phyloP scores from a whole-genome alignment of 2,329 filamentous ascomycete genomes.

The Elsinoe ampelina region DNA sequence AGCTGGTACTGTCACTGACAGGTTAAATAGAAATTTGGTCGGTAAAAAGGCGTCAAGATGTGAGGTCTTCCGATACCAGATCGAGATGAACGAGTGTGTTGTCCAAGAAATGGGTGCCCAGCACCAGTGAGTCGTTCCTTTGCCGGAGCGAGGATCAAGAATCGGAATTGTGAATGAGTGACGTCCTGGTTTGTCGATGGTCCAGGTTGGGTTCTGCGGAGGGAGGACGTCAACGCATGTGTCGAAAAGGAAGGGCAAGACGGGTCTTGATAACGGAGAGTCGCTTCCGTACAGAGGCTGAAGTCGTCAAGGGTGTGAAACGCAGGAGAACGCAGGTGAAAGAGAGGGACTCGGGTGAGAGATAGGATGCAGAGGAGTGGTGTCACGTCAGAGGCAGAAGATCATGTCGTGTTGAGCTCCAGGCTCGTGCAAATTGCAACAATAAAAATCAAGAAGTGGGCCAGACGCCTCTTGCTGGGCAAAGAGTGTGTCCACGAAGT shows the following conservation, averaged over 20 bases:
- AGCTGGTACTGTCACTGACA: constrained; percentile 2
- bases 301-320: constrained; percentile 9
- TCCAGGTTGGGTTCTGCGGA: background rate
- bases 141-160: background rate
- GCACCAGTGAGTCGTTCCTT: constrained; percentile 1
- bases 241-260: background rate
- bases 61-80: background rate
- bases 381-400: background rate
- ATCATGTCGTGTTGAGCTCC: constrained; percentile 6
- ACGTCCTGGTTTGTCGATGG: constrained; percentile 5
- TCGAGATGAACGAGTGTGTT: constrained; percentile 3
- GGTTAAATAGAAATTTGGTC: background rate
- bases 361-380: background rate
- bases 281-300: constrained; percentile 7
- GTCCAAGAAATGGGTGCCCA: background rate
- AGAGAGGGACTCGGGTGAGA: constrained; percentile 3
- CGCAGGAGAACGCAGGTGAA: background rate
- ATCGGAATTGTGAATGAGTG: constrained; percentile 5
- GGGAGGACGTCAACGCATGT: constrained; percentile 4
- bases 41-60: background rate
- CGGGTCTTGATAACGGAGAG: constrained; percentile 3
- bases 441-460: constrained; percentile 11
- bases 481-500: background rate
- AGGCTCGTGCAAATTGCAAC: constrained; percentile 12
- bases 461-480: constrained; percentile 1